Percentiles rank a stretch among this genome's conserved stretches.
These are phyloP conservation scores for Dendrobium officinale DNA, from an alignment of 106 monocot species.

Conservation along the genomic window DNA sequence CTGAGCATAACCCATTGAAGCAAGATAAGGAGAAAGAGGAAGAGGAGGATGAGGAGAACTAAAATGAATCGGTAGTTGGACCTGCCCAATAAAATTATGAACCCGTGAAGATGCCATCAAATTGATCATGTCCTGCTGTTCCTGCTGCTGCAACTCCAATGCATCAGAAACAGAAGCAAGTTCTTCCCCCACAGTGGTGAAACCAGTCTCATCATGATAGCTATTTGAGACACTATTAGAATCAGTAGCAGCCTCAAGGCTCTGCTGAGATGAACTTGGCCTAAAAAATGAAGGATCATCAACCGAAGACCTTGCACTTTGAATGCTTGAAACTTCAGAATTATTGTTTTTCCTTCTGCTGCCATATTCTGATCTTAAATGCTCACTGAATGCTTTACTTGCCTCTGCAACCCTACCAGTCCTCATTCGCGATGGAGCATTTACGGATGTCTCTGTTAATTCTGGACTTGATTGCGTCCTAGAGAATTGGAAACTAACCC, in stretches of 20 bases:
- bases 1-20: slow-evolving; percentile 39
- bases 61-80: slow-evolving; percentile 53
- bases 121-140: slow-evolving; percentile 80
- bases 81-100: slow-evolving; percentile 35
- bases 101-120: slow-evolving; percentile 47
- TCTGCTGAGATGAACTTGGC: slow-evolving; percentile 34
- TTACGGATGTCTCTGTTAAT: slow-evolving; percentile 43
- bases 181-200: slow-evolving; percentile 28
- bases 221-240: slow-evolving; percentile 33
- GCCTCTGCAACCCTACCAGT: slow-evolving; percentile 23
- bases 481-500: slow-evolving; percentile 46
- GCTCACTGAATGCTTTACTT: slow-evolving; percentile 28
- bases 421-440: slow-evolving; percentile 20
- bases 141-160: slow-evolving; percentile 55
- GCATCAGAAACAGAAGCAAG: slow-evolving; percentile 45
- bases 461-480: slow-evolving; percentile 86
- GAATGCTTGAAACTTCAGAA: slow-evolving; percentile 26
- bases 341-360: slow-evolving; percentile 28
- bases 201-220: slow-evolving; percentile 35
- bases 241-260: slow-evolving; percentile 30
- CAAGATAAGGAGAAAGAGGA: slow-evolving; percentile 25
- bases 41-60: slow-evolving; percentile 14
- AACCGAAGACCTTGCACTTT: slow-evolving; percentile 27
- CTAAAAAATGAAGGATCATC: slow-evolving; percentile 29
- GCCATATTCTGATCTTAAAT: slow-evolving; percentile 20